Evolutionary conservation across 768 basidiomycete genomes (phyloP).

Genomic region (Russula griseocarnosa): DNA sequence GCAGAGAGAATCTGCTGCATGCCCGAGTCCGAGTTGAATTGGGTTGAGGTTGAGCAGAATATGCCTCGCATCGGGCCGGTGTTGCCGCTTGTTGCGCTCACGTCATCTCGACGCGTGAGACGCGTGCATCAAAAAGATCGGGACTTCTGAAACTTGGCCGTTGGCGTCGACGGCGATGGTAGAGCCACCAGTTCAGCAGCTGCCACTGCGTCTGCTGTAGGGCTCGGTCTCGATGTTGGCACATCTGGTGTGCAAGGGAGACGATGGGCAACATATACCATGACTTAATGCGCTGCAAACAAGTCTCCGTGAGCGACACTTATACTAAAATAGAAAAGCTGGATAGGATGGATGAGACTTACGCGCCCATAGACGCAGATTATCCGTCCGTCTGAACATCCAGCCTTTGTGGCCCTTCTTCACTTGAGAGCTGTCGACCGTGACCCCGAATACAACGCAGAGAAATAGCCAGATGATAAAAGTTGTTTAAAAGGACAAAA

Average conservation of each 20-base stretch:
- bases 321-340: not conserved
- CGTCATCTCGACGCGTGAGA: conserved; percentile 61
- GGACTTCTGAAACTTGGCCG: conserved; percentile 40
- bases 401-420: conserved; percentile 57
- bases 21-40: not conserved
- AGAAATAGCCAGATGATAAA: conserved; percentile 77
- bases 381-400: conserved; percentile 86
- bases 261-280: conserved; percentile 71
- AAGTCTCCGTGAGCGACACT: not conserved
- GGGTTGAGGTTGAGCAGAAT: not conserved
- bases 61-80: conserved; percentile 3
- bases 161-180: conserved; percentile 35
- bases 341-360: conserved; percentile 33
- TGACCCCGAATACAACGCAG: conserved; percentile 71
- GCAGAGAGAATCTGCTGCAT: conserved; percentile 42
- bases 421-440: conserved; percentile 34
- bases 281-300: conserved; percentile 66
- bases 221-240: conserved; percentile 32
- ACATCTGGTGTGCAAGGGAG: conserved; percentile 42
- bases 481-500: conserved; percentile 59
- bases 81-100: not conserved
- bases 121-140: conserved; percentile 67
- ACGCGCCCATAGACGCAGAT: conserved; percentile 83
- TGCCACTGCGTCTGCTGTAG: not conserved
- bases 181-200: not conserved